A percentile compares a stretch with the other conserved stretches of the same genome.
These are phyloP conservation scores for Halenospora varia DNA, from an alignment of 495 filamentous ascomycete genomes.

Conservation along the genomic window DNA sequence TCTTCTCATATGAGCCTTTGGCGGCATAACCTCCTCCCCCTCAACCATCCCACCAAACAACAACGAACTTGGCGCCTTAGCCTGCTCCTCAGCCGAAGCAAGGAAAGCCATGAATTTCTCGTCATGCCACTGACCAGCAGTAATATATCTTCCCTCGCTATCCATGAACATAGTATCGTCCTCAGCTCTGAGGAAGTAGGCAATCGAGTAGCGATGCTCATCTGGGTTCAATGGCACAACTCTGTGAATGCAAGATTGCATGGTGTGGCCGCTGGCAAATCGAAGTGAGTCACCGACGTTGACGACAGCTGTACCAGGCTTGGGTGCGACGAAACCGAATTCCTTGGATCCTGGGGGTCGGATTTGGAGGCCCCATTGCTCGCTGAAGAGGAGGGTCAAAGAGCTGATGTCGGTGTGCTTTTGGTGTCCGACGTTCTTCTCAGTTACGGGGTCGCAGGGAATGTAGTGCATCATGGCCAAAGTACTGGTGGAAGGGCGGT, in stretches of 20 bases:
- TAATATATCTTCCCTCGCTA: constrained; percentile 42
- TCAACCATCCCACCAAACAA: too few species aligned
- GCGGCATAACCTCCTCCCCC: too few species aligned
- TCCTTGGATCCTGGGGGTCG: constrained; percentile 38
- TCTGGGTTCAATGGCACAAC: constrained; percentile 45
- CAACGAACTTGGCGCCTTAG: too few species aligned
- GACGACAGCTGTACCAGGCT: constrained; percentile 44
- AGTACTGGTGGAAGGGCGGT: constrained; percentile 42
- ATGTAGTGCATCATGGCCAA: constrained; percentile 46
- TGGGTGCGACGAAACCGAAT: constrained; percentile 50
- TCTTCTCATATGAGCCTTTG: too few species aligned
- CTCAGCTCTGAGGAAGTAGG: constrained; percentile 54
- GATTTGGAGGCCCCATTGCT: constrained; percentile 55
- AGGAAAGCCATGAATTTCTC: constrained; percentile 43
- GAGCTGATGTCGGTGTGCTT: constrained; percentile 58
- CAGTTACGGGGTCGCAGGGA: constrained; percentile 35
- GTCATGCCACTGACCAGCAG: constrained; percentile 52
- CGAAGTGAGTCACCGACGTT: constrained; percentile 57
- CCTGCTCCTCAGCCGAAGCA: too few species aligned
- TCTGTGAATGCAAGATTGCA: constrained; percentile 52
- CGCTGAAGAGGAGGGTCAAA: constrained; percentile 51
- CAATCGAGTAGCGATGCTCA: constrained; percentile 53
- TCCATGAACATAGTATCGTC: constrained; percentile 48
- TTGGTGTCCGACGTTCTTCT: constrained; percentile 44
- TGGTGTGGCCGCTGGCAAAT: constrained; percentile 42